Evolutionary conservation across 1,139 yeast species (phyloP).

Genomic region (Saccharomyces hybrid): DNA sequence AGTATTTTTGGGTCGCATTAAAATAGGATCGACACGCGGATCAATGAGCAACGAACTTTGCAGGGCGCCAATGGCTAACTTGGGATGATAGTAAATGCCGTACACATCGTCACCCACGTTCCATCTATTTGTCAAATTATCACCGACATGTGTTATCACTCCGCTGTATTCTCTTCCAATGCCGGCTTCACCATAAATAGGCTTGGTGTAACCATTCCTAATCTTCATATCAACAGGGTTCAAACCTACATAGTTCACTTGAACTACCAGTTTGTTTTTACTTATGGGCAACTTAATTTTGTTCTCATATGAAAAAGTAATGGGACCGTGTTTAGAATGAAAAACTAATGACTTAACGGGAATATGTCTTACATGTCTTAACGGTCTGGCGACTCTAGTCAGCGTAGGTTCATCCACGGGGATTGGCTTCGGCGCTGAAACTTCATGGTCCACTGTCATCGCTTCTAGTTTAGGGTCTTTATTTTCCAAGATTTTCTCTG

Average conservation of each 20-base stretch:
- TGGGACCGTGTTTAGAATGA: constrained; percentile 28
- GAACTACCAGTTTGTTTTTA: constrained; percentile 42
- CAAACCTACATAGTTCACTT: constrained; percentile 53
- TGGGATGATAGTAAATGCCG: constrained; percentile 44
- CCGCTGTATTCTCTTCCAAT: constrained; percentile 69
- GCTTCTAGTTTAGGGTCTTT: constrained; percentile 13
- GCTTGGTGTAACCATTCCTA: constrained; percentile 33
- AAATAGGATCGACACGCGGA: constrained; percentile 35
- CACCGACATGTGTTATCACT: constrained; percentile 50
- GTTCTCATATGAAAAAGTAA: constrained; percentile 32
- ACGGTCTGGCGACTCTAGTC: constrained; percentile 31
- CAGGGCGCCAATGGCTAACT: constrained; percentile 42
- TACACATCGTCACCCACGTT: constrained; percentile 56
- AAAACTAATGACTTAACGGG: constrained; percentile 31
- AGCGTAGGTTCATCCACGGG: constrained; percentile 9
- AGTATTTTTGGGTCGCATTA: constrained; percentile 40
- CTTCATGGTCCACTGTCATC: constrained; percentile 8
- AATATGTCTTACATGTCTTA: constrained; percentile 29
- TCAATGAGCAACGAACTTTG: constrained; percentile 43
- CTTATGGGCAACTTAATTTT: constrained; percentile 34
- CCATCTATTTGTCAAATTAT: constrained; percentile 34
- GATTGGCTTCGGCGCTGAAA: constrained; percentile 9
- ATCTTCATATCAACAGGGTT: constrained; percentile 35
- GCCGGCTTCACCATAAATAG: constrained; percentile 42
- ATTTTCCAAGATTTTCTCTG: constrained; percentile 10